Evolutionary conservation across 192 early-diverging fungal genomes (phyloP).

Genomic region (Coemansia sp.): DNA sequence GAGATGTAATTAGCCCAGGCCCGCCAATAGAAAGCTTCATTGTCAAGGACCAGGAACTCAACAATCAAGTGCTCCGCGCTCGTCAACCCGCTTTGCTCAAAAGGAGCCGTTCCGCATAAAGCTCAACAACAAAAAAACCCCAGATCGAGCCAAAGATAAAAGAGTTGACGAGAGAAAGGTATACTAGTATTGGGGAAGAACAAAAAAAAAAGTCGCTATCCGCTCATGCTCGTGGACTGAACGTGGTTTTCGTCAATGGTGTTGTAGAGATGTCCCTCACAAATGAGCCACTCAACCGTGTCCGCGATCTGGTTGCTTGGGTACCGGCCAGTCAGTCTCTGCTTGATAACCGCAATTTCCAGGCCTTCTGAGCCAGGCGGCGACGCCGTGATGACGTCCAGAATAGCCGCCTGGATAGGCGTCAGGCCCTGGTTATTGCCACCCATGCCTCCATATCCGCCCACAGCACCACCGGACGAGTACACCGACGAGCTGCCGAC

Average conservation of each 20-base stretch:
- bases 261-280: conserved; percentile 70
- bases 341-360: conserved; percentile 47
- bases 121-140: neutral
- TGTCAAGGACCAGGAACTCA: neutral
- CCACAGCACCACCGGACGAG: neutral
- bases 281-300: conserved; percentile 57
- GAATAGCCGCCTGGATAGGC: conserved; percentile 26
- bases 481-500: conserved; percentile 1
- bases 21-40: neutral
- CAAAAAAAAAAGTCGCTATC: neutral
- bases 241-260: conserved; percentile 72
- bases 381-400: conserved; percentile 25
- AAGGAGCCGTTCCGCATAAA: neutral
- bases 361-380: conserved; percentile 49
- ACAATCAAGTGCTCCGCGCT: neutral
- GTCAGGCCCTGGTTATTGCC: conserved; percentile 16
- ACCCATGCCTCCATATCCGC: conserved; percentile 11
- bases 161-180: neutral
- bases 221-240: conserved; percentile 41
- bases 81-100: neutral
- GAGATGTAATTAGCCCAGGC: conserved; percentile 3
- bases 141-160: neutral
- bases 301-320: conserved; percentile 29
- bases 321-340: conserved; percentile 40
- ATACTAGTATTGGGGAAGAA: neutral